Evolutionary conservation across 73 alveolate genomes (phyloP).

Genomic region (Tetrahymena elliotti): DNA sequence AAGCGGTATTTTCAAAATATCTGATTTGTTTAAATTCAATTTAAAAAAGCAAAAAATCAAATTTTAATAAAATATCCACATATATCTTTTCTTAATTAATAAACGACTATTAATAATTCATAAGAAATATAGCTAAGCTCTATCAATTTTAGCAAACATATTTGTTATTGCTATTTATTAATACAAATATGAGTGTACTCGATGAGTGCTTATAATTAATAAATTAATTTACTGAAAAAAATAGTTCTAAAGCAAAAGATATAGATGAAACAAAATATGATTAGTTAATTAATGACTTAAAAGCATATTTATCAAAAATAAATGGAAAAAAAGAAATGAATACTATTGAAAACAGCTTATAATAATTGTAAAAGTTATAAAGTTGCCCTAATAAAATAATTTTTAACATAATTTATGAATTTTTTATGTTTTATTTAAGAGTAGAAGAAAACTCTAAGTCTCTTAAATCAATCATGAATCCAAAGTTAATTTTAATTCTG

Average conservation of each 20-base stretch:
- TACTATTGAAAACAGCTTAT: background rate
- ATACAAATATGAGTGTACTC: background rate
- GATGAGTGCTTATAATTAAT: background rate
- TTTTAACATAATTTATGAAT: background rate
- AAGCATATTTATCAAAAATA: background rate
- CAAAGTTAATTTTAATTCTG: background rate
- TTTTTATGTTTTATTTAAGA: background rate
- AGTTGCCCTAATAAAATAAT: background rate
- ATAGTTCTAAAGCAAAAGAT: background rate
- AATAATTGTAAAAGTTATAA: background rate
- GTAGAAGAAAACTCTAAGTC: background rate
- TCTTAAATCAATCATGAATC: background rate
- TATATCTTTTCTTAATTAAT: background rate
- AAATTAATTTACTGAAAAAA: background rate
- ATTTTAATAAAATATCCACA: background rate
- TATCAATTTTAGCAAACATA: background rate
- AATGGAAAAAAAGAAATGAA: background rate
- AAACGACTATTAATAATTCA: background rate
- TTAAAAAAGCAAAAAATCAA: background rate
- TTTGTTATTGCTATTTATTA: background rate
- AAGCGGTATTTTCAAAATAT: background rate
- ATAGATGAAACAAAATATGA: background rate
- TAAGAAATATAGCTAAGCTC: background rate
- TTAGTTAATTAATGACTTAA: background rate
- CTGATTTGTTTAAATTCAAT: background rate